phyloP scores from a whole-genome alignment of 495 filamentous ascomycete species.

The Penicillium daleae region DNA sequence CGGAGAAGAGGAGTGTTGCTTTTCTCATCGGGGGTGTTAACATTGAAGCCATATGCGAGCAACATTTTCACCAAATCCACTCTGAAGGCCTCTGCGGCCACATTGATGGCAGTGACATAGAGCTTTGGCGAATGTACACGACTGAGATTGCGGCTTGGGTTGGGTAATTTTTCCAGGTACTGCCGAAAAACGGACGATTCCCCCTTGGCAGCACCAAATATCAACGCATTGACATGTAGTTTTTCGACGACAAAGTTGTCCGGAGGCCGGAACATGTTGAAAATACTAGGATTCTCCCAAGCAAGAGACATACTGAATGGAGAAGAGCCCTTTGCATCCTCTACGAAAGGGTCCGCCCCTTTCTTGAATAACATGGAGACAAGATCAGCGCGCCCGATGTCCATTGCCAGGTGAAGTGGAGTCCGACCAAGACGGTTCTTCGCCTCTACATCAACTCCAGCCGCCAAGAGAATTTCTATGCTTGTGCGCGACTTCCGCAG shows the following conservation, averaged over 20 bases:
- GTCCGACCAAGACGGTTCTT: constrained; percentile 29
- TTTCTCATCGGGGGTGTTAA: not conserved
- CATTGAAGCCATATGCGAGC: constrained; percentile 5
- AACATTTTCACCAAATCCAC: constrained; percentile 11
- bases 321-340: constrained; percentile 9
- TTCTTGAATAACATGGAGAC: constrained; percentile 30
- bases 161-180: constrained; percentile 6
- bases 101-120: constrained; percentile 9
- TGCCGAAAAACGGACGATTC: constrained; percentile 2
- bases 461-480: constrained; percentile 15
- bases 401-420: constrained; percentile 37
- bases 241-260: not conserved
- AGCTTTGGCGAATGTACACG: not conserved
- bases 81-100: not conserved
- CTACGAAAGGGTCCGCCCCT: constrained; percentile 33
- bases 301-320: constrained; percentile 19
- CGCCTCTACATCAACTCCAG: constrained; percentile 23
- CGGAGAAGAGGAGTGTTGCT: constrained; percentile 14
- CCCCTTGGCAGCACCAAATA: constrained; percentile 7
- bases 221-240: not conserved
- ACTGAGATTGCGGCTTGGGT: not conserved
- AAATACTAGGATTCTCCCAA: constrained; percentile 5
- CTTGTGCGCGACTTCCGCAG: constrained; percentile 9
- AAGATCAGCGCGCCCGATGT: constrained; percentile 33
- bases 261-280: constrained; percentile 12